Evolutionary conservation across 176 grass and related monocot species (phyloP).

Genomic region (Cenchrus purpureus): DNA sequence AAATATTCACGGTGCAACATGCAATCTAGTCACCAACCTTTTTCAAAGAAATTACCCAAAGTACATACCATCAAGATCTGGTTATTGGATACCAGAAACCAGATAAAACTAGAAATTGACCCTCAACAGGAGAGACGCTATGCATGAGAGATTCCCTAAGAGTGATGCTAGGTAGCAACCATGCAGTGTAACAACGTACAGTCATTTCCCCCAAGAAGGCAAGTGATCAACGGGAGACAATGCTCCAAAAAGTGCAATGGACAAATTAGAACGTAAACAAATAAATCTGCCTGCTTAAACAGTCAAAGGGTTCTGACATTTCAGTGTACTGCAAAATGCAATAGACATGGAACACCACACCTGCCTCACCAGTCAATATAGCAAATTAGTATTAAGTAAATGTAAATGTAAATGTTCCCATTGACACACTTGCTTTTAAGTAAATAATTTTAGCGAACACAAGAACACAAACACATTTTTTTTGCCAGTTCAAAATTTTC

Average conservation of each 20-base stretch:
- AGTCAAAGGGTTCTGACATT: slow-evolving; percentile 15
- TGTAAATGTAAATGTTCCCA: not conserved
- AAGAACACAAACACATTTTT: not conserved
- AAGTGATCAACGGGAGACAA: not conserved
- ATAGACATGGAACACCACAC: slow-evolving; percentile 1
- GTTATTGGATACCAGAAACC: not conserved
- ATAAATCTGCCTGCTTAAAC: not conserved
- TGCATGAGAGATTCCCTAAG: not conserved
- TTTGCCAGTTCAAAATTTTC: slow-evolving; percentile 5
- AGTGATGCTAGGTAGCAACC: not conserved
- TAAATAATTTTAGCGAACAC: slow-evolving; percentile 11
- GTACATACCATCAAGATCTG: not conserved
- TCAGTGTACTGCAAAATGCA: not conserved
- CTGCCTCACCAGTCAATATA: slow-evolving; percentile 4
- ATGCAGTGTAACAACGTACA: not conserved
- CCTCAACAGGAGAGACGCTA: not conserved
- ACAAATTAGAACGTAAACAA: slow-evolving; percentile 7
- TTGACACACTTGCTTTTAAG: slow-evolving; percentile 14
- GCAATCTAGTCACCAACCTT: not conserved
- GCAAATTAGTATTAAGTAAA: slow-evolving; percentile 26
- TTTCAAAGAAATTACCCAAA: not conserved
- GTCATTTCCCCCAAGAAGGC: not conserved
- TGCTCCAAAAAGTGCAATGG: not conserved
- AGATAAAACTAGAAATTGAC: not conserved
- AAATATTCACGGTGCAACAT: not conserved